These are phyloP conservation scores for Melanopsichium pennsylvanicum DNA, from an alignment of 1,284 basidiomycete species.

Conservation along the genomic window DNA sequence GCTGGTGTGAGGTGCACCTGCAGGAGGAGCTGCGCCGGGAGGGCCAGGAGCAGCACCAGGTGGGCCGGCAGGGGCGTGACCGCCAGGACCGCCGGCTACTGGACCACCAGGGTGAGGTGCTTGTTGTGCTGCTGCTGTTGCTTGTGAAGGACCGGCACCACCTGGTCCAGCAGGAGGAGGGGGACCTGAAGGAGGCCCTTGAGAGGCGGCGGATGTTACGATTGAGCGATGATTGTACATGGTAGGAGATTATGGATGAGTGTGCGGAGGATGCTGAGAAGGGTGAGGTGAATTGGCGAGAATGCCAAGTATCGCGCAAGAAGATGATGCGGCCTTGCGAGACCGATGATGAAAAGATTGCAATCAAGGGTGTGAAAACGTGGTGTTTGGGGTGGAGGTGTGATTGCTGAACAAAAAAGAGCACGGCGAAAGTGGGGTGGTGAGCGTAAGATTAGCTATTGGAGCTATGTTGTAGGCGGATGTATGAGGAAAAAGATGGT, in stretches of 20 bases:
- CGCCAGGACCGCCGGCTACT: slow-evolving; percentile 33
- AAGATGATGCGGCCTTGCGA: too few species aligned
- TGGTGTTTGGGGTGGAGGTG: too few species aligned
- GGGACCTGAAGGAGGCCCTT: slow-evolving; percentile 31
- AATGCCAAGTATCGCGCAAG: too few species aligned
- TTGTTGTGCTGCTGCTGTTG: slow-evolving; percentile 33
- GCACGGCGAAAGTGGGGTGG: too few species aligned
- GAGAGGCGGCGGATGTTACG: slow-evolving; percentile 39
- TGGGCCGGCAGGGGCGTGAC: slow-evolving; percentile 27
- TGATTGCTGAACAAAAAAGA: too few species aligned
- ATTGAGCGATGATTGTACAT: slow-evolving; percentile 53
- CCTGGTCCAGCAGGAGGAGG: slow-evolving; percentile 35
- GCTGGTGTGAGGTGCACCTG: slow-evolving; percentile 40
- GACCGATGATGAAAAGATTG: too few species aligned
- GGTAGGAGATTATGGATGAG: neutral
- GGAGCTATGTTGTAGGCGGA: neutral
- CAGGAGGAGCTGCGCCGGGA: slow-evolving; percentile 33
- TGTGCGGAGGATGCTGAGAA: neutral
- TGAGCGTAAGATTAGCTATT: neutral
- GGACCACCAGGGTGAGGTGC: slow-evolving; percentile 42
- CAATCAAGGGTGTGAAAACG: too few species aligned
- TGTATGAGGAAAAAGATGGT: neutral
- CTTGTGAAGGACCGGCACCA: slow-evolving; percentile 37
- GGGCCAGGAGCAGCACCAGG: slow-evolving; percentile 36
- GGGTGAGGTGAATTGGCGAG: neutral